Conservation (phyloP, 192 early-diverging fungal genomes). For the Phlyctochytrium arcticum region DNA sequence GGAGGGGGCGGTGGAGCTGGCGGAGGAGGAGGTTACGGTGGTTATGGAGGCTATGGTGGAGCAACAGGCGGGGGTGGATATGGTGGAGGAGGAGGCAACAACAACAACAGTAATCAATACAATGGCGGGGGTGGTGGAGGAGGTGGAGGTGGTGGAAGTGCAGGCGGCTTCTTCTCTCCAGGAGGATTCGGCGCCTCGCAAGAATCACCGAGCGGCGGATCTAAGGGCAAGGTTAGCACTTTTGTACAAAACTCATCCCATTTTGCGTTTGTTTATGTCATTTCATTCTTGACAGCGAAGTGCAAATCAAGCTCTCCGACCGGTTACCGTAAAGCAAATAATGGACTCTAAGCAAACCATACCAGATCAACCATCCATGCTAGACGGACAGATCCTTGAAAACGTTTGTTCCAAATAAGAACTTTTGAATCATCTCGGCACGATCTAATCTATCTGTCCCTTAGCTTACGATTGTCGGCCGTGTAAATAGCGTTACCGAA, state of each 20-base stretch:
- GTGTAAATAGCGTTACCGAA: slow-evolving; percentile 51
- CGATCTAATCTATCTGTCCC: too few relatives aligned
- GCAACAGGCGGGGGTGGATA: background rate
- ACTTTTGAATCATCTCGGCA: too few relatives aligned
- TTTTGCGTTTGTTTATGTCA: too few relatives aligned
- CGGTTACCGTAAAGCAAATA: slow-evolving; percentile 81
- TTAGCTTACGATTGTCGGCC: slow-evolving; percentile 71
- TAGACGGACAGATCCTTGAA: slow-evolving; percentile 74
- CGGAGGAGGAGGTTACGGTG: background rate
- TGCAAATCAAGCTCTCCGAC: slow-evolving; percentile 64
- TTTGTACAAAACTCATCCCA: too few relatives aligned
- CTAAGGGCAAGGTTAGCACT: background rate
- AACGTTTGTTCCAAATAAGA: too few relatives aligned
- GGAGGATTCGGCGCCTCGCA: background rate
- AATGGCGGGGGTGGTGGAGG: slow-evolving; percentile 5
- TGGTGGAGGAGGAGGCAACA: slow-evolving; percentile 4
- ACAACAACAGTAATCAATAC: background rate
- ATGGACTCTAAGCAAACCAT: slow-evolving; percentile 37
- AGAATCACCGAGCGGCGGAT: slow-evolving; percentile 4
- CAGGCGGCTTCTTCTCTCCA: slow-evolving; percentile 15
- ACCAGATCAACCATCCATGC: slow-evolving; percentile 55
- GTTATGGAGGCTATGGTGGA: slow-evolving; percentile 2
- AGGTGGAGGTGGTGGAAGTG: too few relatives aligned
- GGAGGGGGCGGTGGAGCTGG: background rate
- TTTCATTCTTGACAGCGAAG: background rate